Conservation (phyloP, 2,329 filamentous ascomycete species). For the Epichloe sylvatica region DNA sequence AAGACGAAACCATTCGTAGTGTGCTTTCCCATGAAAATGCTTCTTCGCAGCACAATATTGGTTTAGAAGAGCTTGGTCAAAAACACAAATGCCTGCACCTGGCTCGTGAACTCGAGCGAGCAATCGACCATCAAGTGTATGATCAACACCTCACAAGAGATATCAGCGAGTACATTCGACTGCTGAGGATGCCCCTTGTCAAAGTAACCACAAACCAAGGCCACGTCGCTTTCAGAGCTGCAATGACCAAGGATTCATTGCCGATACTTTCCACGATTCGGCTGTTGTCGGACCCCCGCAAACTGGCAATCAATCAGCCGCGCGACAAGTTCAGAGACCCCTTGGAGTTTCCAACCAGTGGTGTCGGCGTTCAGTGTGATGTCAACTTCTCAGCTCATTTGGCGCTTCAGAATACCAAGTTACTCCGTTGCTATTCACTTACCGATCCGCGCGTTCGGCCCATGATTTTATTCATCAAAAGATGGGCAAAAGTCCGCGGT, state of each 20-base stretch:
- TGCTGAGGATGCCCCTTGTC: slow-evolving; percentile 30
- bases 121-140: slow-evolving; percentile 35
- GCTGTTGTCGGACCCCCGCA: slow-evolving; percentile 33
- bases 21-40: slow-evolving; percentile 18
- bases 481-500: slow-evolving; percentile 73
- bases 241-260: slow-evolving; percentile 20
- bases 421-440: slow-evolving; percentile 70
- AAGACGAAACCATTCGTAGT: slow-evolving; percentile 29
- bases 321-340: slow-evolving; percentile 41
- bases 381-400: slow-evolving; percentile 84
- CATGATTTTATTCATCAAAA: slow-evolving; percentile 75
- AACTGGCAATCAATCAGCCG: slow-evolving; percentile 34
- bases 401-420: slow-evolving; percentile 67
- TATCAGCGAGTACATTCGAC: slow-evolving; percentile 34
- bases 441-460: slow-evolving; percentile 65
- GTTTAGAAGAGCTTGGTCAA: slow-evolving; percentile 29
- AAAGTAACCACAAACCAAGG: slow-evolving; percentile 6
- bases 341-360: slow-evolving; percentile 64
- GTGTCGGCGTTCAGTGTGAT: slow-evolving; percentile 75
- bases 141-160: slow-evolving; percentile 18
- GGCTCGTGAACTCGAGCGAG: slow-evolving; percentile 39
- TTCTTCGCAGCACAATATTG: slow-evolving; percentile 7
- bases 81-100: slow-evolving; percentile 43
- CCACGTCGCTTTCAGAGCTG: slow-evolving; percentile 18
- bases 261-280: slow-evolving; percentile 29